Base-by-base conservation (phyloP, 495 filamentous ascomycete genomes). In the Penicillium lagena region DNA sequence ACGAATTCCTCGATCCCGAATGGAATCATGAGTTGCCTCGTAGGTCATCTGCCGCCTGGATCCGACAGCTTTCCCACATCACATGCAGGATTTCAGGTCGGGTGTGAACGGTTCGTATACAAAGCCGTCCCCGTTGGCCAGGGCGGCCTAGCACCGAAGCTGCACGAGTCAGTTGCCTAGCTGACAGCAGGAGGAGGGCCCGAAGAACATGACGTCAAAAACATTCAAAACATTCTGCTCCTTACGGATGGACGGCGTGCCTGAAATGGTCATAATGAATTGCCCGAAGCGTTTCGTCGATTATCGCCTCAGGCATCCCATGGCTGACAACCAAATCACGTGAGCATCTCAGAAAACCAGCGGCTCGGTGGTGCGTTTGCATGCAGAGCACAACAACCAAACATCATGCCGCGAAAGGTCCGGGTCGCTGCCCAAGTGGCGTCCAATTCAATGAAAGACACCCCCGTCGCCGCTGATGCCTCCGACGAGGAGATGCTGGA, bases 401-500 rank as follows among this genome's bases (percentile, higher is more conserved):
- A 40, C 50, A 46, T 11, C n/a, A 78, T 78, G 75, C 68, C 69
- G 35, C 60, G 75, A 51, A 70, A 67, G 49, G 62, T 68, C 32
- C 55, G 73, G 49, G 68, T 70, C 15, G 71, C 71, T 47, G 72
- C 71, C 32, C 71, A 75, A 49, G 68, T 72, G 40, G 72, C 71
- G 38, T 71, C 71, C 12, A 66, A 76, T 44, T 71, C 66, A 30
- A 58, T 73, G 52, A 63, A 66, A 57, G 70, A 65, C 55, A 66
- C 65, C 42, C 72, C 73, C 36, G 57, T 60, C 14, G 46, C 68
- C 14, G 60, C 62, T 39, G 73, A 77, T 35, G 57, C 38, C 28
- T 76, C 72, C 7, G 75, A 78, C 39, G 72, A 75, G 14, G 73
- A 77, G 40, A 72, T 75, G 64, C 35, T 52, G 1, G 72, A 75